These are phyloP conservation scores for Lotmaria passim DNA, from an alignment of 208 protist genomes.

Conservation along the genomic window DNA sequence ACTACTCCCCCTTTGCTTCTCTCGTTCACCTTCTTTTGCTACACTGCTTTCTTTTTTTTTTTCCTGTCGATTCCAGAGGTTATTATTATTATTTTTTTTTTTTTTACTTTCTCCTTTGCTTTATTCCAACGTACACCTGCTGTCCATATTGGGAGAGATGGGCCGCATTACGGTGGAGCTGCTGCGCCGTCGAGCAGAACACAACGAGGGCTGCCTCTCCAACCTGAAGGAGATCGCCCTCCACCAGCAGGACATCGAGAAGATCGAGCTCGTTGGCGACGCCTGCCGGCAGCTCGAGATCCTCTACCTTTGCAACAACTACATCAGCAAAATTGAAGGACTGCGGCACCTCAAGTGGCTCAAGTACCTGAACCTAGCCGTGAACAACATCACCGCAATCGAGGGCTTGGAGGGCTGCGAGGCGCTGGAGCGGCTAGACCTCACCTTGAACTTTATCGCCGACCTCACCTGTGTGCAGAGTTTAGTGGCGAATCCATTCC, in stretches of 20 bases:
- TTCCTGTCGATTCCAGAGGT: conserved; percentile 10
- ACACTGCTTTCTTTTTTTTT: conserved; percentile 11
- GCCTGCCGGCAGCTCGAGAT: conserved; percentile 93
- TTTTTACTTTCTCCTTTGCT: neutral
- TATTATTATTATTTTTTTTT: conserved; percentile 3
- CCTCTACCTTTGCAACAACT: conserved; percentile 97
- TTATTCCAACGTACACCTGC: neutral
- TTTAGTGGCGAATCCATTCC: conserved; percentile 83
- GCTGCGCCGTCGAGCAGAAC: conserved; percentile 95
- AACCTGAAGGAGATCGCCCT: conserved; percentile 96
- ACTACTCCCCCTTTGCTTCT: conserved; percentile 3
- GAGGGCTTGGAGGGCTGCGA: conserved; percentile 95
- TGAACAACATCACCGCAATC: conserved; percentile 96
- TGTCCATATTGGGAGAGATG: conserved; percentile 23
- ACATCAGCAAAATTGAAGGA: conserved; percentile 95
- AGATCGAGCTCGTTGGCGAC: conserved; percentile 90
- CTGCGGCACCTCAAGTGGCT: conserved; percentile 95
- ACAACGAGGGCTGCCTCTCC: conserved; percentile 96
- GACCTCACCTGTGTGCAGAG: conserved; percentile 82
- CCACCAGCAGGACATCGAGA: conserved; percentile 96
- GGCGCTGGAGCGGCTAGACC: conserved; percentile 94
- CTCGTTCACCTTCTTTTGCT: too few relatives aligned
- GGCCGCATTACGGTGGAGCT: conserved; percentile 92
- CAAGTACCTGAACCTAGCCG: conserved; percentile 97
- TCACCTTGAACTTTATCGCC: conserved; percentile 97